These are phyloP conservation scores for Zasmidium angulare DNA, from an alignment of 2,329 filamentous ascomycete genomes.

Conservation along the genomic window DNA sequence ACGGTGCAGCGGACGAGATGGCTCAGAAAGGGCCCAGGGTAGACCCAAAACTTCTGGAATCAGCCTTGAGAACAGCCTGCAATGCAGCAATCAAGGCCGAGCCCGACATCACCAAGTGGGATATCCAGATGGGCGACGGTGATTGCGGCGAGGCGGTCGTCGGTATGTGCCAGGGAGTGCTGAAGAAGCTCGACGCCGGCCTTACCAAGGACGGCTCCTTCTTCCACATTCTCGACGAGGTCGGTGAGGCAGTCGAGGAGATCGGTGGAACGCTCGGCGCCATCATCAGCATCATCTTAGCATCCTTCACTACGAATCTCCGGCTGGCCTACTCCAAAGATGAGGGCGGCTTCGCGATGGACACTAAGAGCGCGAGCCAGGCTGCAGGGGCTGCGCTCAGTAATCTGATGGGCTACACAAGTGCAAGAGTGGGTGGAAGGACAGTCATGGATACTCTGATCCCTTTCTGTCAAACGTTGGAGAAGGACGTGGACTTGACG, in stretches of 20 bases:
- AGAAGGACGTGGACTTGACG: slow-evolving; percentile 24
- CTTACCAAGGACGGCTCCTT: slow-evolving; percentile 31
- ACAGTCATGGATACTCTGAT: slow-evolving; percentile 42
- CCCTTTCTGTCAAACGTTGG: slow-evolving; percentile 38
- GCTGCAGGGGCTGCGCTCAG: slow-evolving; percentile 41
- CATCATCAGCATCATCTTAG: slow-evolving; percentile 38
- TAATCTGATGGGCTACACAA: slow-evolving; percentile 43
- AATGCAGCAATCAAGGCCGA: slow-evolving; percentile 56
- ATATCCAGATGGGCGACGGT: slow-evolving; percentile 64
- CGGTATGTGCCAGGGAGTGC: slow-evolving; percentile 37
- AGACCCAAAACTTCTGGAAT: slow-evolving; percentile 34
- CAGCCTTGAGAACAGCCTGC: slow-evolving; percentile 44
- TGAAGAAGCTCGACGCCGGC: slow-evolving; percentile 32
- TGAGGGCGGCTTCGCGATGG: slow-evolving; percentile 23
- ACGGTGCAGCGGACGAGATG: slow-evolving; percentile 41
- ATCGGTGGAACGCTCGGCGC: slow-evolving; percentile 40
- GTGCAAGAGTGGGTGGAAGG: slow-evolving; percentile 35
- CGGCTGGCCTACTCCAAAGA: slow-evolving; percentile 32
- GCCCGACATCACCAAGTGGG: slow-evolving; percentile 63
- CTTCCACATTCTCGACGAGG: slow-evolving; percentile 36
- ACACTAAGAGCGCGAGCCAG: slow-evolving; percentile 25
- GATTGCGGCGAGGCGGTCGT: slow-evolving; percentile 62
- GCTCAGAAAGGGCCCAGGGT: slow-evolving; percentile 28
- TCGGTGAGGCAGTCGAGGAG: slow-evolving; percentile 37
- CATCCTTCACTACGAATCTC: slow-evolving; percentile 42